phyloP scores from a whole-genome alignment of 73 alveolate species.

The Tetrahymena borealis region DNA sequence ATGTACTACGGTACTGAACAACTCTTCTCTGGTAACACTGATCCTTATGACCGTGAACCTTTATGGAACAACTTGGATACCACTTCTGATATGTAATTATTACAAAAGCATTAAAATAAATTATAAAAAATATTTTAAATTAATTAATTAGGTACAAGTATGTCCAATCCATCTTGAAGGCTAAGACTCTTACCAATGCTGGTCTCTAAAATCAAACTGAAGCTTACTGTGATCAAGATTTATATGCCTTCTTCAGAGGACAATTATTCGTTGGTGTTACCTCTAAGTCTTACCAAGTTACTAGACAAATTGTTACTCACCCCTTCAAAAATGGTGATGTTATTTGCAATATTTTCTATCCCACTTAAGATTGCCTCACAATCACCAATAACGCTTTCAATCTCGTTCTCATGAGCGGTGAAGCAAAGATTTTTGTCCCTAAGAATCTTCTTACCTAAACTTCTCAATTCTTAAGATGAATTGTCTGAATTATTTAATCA shows the following conservation, averaged over 20 bases:
- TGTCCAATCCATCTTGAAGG: background rate
- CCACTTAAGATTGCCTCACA: background rate
- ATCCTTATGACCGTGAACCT: slow-evolving; percentile 88
- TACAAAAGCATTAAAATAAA: background rate
- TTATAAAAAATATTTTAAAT: background rate
- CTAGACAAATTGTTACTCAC: background rate
- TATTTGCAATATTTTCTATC: background rate
- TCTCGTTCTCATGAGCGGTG: background rate
- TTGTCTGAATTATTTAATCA: background rate
- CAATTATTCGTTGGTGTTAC: background rate
- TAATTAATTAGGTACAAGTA: background rate
- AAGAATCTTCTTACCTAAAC: background rate
- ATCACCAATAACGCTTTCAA: background rate
- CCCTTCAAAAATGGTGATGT: background rate
- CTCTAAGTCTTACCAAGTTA: background rate
- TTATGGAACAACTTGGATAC: slow-evolving; percentile 50
- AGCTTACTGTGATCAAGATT: background rate
- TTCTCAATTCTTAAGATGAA: background rate
- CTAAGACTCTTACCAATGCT: background rate
- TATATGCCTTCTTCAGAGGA: background rate
- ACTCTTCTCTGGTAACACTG: slow-evolving; percentile 86
- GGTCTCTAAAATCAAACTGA: background rate
- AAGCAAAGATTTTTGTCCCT: background rate
- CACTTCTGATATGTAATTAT: background rate
- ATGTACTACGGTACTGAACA: slow-evolving; percentile 94